A percentile compares a stretch with the other conserved stretches of the same genome.
These are phyloP conservation scores for Eustoma russellianum DNA, from an alignment of 257 asterid species.

Conservation along the genomic window DNA sequence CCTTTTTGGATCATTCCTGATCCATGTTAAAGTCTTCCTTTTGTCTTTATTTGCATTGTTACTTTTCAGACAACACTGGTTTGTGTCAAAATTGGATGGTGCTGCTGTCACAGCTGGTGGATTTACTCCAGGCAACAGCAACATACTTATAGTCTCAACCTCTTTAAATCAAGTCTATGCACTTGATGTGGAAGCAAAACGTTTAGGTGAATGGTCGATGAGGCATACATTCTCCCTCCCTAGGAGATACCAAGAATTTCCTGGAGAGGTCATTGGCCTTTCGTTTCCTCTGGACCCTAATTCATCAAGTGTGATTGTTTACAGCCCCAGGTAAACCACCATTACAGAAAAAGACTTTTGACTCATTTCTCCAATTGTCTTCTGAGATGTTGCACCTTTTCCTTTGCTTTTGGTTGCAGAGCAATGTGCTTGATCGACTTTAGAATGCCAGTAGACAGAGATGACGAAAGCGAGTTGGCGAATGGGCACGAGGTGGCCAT, in stretches of 20 bases:
- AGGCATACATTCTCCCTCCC: slow-evolving; percentile 69
- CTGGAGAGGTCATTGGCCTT: slow-evolving; percentile 96
- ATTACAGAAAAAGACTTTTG: too few relatives aligned
- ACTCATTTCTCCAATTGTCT: too few relatives aligned
- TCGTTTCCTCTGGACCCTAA: slow-evolving; percentile 66
- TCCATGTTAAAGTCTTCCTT: not conserved
- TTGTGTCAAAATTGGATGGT: slow-evolving; percentile 82
- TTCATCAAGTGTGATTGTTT: slow-evolving; percentile 75
- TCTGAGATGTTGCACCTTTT: not conserved
- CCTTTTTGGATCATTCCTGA: too few relatives aligned
- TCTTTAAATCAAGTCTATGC: slow-evolving; percentile 91
- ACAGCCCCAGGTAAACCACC: slow-evolving; percentile 71
- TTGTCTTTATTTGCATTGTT: not conserved
- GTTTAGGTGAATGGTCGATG: slow-evolving; percentile 91
- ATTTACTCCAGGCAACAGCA: slow-evolving; percentile 64
- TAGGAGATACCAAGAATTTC: slow-evolving; percentile 85
- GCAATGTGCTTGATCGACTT: slow-evolving; percentile 85
- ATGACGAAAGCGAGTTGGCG: slow-evolving; percentile 30
- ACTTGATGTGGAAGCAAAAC: slow-evolving; percentile 90
- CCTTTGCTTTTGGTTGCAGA: slow-evolving; percentile 28
- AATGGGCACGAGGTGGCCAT: slow-evolving; percentile 28
- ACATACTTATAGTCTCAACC: slow-evolving; percentile 67
- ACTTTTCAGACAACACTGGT: slow-evolving; percentile 99
- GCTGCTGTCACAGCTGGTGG: slow-evolving; percentile 97
- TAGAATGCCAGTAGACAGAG: slow-evolving; percentile 61